A percentile compares a stretch with the other conserved stretches of the same genome.
Evolutionary conservation across 352 stramenopile species (phyloP).

Genomic region (Phytophthora melonis): DNA sequence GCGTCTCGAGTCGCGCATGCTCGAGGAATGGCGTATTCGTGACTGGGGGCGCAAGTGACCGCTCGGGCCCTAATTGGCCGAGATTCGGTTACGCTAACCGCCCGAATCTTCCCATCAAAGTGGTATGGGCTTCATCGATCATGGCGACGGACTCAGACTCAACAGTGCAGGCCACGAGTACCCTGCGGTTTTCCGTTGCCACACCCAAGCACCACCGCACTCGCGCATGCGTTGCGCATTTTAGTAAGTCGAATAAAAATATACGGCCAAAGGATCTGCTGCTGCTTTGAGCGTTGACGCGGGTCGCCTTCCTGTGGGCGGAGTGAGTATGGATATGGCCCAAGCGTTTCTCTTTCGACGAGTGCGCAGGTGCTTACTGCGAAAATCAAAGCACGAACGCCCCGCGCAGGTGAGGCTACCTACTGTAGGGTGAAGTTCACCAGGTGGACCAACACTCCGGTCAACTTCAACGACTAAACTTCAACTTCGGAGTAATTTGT

Average conservation of each 20-base stretch:
- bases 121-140: slow-evolving; percentile 1
- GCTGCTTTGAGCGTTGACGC: not conserved
- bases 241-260: not conserved
- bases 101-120: slow-evolving; percentile 12
- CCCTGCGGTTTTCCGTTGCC: too few relatives aligned
- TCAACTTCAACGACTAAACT: slow-evolving; percentile 15
- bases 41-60: slow-evolving; percentile 15
- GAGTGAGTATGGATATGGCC: too few relatives aligned
- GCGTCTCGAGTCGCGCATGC: slow-evolving; percentile 23
- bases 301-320: too few relatives aligned
- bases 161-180: too few relatives aligned
- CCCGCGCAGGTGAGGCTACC: not conserved
- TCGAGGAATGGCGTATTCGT: slow-evolving; percentile 15
- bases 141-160: too few relatives aligned
- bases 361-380: too few relatives aligned
- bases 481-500: slow-evolving; percentile 16
- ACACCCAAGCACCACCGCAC: too few relatives aligned
- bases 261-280: not conserved
- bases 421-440: too few relatives aligned
- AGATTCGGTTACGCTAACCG: slow-evolving; percentile 30
- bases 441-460: not conserved
- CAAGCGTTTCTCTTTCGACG: not conserved
- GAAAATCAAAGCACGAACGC: not conserved
- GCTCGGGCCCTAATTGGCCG: slow-evolving; percentile 16
- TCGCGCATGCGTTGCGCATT: not conserved